These are phyloP conservation scores for Aspergillus sp. DNA, from an alignment of 2,329 filamentous ascomycete species.

Conservation along the genomic window DNA sequence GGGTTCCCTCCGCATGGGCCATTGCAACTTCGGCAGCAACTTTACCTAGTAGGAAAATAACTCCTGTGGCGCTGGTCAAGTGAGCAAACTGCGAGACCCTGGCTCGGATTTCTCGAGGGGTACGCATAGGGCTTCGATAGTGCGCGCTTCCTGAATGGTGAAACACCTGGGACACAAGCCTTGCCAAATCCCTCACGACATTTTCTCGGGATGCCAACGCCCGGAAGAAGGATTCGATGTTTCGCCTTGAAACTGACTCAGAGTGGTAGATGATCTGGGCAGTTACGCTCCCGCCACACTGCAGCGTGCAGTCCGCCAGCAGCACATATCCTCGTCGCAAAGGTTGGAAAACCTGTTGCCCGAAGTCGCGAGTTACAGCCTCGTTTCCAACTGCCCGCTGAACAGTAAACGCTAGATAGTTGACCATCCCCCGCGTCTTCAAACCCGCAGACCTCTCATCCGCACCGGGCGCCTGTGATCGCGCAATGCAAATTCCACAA, in stretches of 20 bases:
- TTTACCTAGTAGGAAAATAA: conserved; percentile 33
- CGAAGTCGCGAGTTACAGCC: not conserved
- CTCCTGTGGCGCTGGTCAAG: conserved; percentile 19
- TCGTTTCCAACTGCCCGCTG: conserved; percentile 24
- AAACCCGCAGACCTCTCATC: conserved; percentile 17
- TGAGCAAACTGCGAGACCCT: conserved; percentile 27
- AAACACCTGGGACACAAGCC: conserved; percentile 35
- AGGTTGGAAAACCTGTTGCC: conserved; percentile 22
- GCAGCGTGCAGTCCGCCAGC: conserved; percentile 30
- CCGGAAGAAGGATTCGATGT: conserved; percentile 32
- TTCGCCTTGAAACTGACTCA: conserved; percentile 18
- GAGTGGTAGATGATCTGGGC: conserved; percentile 7
- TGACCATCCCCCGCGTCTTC: conserved; percentile 28
- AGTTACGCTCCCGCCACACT: conserved; percentile 24
- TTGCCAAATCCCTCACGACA: conserved; percentile 35
- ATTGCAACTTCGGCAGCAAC: conserved; percentile 42
- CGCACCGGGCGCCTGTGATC: conserved; percentile 23
- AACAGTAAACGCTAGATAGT: conserved; percentile 23
- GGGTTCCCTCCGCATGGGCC: conserved; percentile 39
- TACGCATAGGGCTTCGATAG: conserved; percentile 23
- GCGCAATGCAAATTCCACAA: conserved; percentile 39
- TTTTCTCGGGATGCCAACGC: conserved; percentile 30
- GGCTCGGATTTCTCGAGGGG: conserved; percentile 25
- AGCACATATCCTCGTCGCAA: conserved; percentile 36
- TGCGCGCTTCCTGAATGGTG: conserved; percentile 30